Evolutionary conservation across 768 basidiomycete genomes (phyloP), one percentile per base, ranked within the genome.

Genomic region (Rhizopogon vinicolor): DNA sequence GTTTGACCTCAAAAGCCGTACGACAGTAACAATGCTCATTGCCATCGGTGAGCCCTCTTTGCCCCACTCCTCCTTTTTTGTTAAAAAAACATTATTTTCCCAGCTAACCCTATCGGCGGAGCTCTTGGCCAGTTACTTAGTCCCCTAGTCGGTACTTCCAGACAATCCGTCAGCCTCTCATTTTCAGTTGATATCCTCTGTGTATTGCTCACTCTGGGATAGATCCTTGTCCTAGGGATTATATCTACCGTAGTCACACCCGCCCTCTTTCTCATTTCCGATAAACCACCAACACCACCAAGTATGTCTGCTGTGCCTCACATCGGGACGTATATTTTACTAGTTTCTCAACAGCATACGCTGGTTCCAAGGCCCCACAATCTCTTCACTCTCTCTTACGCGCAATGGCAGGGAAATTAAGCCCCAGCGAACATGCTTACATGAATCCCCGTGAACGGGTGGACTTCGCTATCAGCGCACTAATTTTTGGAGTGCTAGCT

Each of bases 1-100:
- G 91, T 93, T 93, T 62, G 83, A 87, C 57, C 70, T 91, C 45
- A 74, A 80, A 56, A 83, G 86, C 13, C 78, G 91, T 41, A 91
- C 87, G 2, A 92, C 91, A 0, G 89, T 89, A 12, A 93, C 82
- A n/a, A 82, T 82, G 80, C 44, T 78, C 39, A 72, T 83, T 51
- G 74, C 80, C 8, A 62, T 83, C 29, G 71, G 79, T 76, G 35
- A 22, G 72, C 31, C 53, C 37, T 29, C 14, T 41, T 19, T 35
- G 3, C 7, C 5, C 4, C 2, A 40, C 41, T 16, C 10, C 29
- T 3, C 18, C 55, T 9, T 35, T 18, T 37, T 16, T 44, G 22
- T 22, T 22, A 22, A 22, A 22, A 51, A 31, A 41, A 22, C 22
- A 25, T 29, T 5, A 37, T 40, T 18, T 45, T 18, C 25, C 25